Base-by-base conservation (phyloP, 345 rosid species). In the Psidium friedrichsthalianum region DNA sequence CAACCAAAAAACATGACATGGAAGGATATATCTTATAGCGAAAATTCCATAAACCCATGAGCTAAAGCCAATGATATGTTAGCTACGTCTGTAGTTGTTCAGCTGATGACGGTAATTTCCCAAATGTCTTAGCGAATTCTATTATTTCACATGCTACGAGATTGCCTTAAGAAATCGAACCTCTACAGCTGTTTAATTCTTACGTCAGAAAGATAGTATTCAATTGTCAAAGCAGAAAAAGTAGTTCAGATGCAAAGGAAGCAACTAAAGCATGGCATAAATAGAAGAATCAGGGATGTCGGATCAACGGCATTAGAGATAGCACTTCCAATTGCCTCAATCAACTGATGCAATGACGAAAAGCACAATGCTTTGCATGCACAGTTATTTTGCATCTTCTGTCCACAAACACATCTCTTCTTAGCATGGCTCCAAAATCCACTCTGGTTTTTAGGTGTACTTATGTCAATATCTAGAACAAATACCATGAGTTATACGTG, bases 81-180 rank as follows among this genome's bases (percentile, higher is more conserved):
- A 64, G 32, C 6, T 15, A 29, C 5, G 7, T 29, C 1, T 2
- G 13, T 0, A 8, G 44, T 44, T 61, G 29, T 16, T 64, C 12
- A 32, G 76, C 8, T 8, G 44, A 64, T 61, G 0, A 61, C 32
- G 76, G 22, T 8, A 32, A 8, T 69, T 69, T 18, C 24, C 22
- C 1, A 8, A 0, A 69, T 69, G 0, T 32, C 6, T 18, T 0
- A 0, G 78, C 8, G 0, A 69, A 69, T 69, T 61, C 40, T 0
- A 61, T 61, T 61, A 61, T 29, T 36, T 69, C 47, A 0, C 78
- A 18, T 18, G 78, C 47, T 36, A 0, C 25, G 0, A 69, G 47
- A 18, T 0, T 32, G 18, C 78, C 12, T 4, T 0, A 36, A 18
- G 18, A 24, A 69, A 69, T 32, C 78, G 21, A 11, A 32, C 78